These are phyloP conservation scores for Eucalyptus polyanthemos DNA, from an alignment of 345 rosid species.

Conservation along the genomic window DNA sequence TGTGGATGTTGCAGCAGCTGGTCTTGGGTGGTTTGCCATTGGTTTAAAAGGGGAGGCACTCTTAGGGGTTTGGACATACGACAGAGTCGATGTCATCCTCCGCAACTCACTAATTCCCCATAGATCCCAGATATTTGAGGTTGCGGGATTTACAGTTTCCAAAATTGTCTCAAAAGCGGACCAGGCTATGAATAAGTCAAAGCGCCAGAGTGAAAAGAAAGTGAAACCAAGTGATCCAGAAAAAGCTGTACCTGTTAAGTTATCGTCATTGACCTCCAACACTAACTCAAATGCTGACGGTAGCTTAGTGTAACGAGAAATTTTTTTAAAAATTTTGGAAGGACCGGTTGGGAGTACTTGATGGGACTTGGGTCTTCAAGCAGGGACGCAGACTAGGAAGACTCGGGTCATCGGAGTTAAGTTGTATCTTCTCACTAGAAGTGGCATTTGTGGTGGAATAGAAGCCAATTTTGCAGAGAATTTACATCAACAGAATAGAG, in stretches of 20 bases:
- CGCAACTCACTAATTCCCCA: slow-evolving; percentile 64
- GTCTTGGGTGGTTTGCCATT: slow-evolving; percentile 83
- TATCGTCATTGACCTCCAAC: not conserved
- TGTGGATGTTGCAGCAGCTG: slow-evolving; percentile 72
- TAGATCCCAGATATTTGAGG: slow-evolving; percentile 63
- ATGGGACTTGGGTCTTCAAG: not conserved
- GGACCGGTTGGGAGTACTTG: not conserved
- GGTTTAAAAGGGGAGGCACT: slow-evolving; percentile 77
- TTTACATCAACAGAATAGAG: not conserved
- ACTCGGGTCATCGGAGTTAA: not conserved
- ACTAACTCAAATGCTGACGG: not conserved
- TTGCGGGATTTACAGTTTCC: slow-evolving; percentile 78
- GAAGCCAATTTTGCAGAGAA: not conserved
- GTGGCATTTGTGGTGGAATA: not conserved
- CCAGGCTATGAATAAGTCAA: slow-evolving; percentile 36
- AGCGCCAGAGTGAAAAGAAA: slow-evolving; percentile 27
- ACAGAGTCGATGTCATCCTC: slow-evolving; percentile 57
- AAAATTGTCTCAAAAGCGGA: slow-evolving; percentile 84
- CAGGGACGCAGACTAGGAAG: not conserved
- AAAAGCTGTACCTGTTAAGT: not conserved
- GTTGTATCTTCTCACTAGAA: not conserved
- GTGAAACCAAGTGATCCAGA: slow-evolving; percentile 12
- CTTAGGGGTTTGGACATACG: slow-evolving; percentile 78
- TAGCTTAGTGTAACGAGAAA: not conserved
- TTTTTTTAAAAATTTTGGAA: not conserved